A percentile compares a stretch with the other conserved stretches of the same genome.
Evolutionary conservation across 208 protist genomes (phyloP).

Genomic region (Acanthamoeba castellanii): DNA sequence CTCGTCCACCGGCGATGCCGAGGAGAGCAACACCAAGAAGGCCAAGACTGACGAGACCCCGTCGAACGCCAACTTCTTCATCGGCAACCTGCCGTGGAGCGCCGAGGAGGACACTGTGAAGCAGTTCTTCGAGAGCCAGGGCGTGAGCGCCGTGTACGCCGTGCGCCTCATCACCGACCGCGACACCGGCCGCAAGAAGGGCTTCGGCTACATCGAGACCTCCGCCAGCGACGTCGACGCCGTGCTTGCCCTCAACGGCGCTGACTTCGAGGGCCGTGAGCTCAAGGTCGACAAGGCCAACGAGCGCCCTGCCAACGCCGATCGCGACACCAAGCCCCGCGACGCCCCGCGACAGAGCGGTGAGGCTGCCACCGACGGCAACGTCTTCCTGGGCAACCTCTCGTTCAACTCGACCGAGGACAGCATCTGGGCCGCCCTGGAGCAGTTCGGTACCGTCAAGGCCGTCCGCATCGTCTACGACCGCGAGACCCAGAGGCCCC

Average conservation of each 20-base stretch:
- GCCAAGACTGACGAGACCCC: constrained; percentile 32
- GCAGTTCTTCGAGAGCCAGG: constrained; percentile 21
- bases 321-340: not conserved
- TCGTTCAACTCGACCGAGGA: constrained; percentile 51
- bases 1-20: not conserved
- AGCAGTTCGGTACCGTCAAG: constrained; percentile 45
- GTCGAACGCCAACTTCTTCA: constrained; percentile 10
- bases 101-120: constrained; percentile 15
- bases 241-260: not conserved
- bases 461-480: constrained; percentile 45
- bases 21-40: constrained; percentile 7
- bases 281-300: constrained; percentile 54
- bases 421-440: constrained; percentile 42
- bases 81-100: constrained; percentile 44
- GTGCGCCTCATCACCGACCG: constrained; percentile 61
- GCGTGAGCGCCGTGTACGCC: not conserved
- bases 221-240: not conserved
- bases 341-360: not conserved
- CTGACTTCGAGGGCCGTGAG: constrained; percentile 22
- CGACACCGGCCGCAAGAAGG: constrained; percentile 20
- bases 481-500: constrained; percentile 45
- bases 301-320: not conserved
- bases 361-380: not conserved
- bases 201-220: constrained; percentile 30
- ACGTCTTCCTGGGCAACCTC: constrained; percentile 67